Evolutionary conservation across 2,329 filamentous ascomycete genomes (phyloP), one percentile per base, ranked within the genome.

Genomic region (Capronia coronata): DNA sequence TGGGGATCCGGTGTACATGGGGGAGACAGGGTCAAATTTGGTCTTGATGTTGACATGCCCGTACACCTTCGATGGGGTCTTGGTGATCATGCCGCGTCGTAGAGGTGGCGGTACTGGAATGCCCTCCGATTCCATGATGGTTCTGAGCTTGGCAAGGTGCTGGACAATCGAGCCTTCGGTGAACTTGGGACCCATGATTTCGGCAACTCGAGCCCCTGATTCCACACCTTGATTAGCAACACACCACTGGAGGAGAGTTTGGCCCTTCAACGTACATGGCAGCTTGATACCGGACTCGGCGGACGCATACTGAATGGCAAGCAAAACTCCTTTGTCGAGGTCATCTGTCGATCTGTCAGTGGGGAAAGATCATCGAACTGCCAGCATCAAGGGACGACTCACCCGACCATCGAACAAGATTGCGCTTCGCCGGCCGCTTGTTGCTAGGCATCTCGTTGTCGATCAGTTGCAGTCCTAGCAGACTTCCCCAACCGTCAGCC

Each of bases 151-250:
- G 0, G 70, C 63, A 11, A 75, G 60, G 45, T 75, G 72, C 53
- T 75, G 72, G 1, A 69, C 60, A 18, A 74, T 72, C 1, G 71
- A 68, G 2, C 71, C 70, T 41, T 69, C 69, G 0, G 65, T 67
- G 47, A 69, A 68, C n/a, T 63, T 64, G 1, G 62, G 47, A 4
- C 66, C 67, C 67, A 75, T 70, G 1, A 61, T 54, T 18, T 55
- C 42, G 4, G 70, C 71, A 18, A 73, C 63, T 1, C 66, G 52
- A 1, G 59, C 56, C 69, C 52, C 58, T 60, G n/a, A 23, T 44
- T 23, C 4, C 9, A 3, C 2, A 34, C 25, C 16, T 16, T 34
- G 19, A 11, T 38, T 22, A 32, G 19, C 35, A 14, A 45, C 30
- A 27, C 9, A 9, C n/a, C 16, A 18, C n/a, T 9, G 19, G 2